phyloP scores from a whole-genome alignment of 2,329 filamentous ascomycete species.

The Aureobasidium musti region DNA sequence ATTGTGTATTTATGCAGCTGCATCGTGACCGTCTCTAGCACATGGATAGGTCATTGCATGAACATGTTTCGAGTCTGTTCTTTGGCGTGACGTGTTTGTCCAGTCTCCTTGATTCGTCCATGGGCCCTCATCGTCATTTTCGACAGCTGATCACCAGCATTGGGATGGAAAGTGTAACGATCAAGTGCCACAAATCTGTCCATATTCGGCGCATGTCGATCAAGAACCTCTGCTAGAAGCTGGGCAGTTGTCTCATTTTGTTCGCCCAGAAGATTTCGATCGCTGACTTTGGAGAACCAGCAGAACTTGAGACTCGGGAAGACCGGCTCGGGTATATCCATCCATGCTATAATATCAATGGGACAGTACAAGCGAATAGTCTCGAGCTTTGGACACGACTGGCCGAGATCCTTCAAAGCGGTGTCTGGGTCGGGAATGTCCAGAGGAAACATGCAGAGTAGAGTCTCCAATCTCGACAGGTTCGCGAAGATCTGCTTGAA shows the following conservation, averaged over 20 bases:
- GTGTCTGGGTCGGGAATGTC: background rate
- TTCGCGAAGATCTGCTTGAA: background rate
- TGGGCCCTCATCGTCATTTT: background rate
- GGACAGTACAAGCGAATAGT: background rate
- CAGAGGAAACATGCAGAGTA: background rate
- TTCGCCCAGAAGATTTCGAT: background rate
- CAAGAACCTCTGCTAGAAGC: background rate
- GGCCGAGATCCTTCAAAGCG: background rate
- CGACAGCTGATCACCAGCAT: background rate
- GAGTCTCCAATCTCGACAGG: background rate
- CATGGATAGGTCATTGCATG: too few species aligned
- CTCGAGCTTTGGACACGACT: background rate
- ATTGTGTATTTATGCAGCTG: too few species aligned
- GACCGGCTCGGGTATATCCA: background rate
- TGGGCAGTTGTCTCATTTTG: background rate
- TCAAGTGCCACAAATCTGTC: constrained; percentile 13
- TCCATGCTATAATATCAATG: background rate
- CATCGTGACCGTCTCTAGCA: too few species aligned
- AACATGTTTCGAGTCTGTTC: background rate
- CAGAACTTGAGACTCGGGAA: constrained; percentile 1
- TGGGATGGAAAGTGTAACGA: background rate
- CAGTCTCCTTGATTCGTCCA: constrained; percentile 3
- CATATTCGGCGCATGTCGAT: background rate
- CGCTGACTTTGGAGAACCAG: background rate
- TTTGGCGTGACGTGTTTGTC: background rate